Base-by-base conservation (phyloP, 208 protist species). In the Trypanosoma melophagium region DNA sequence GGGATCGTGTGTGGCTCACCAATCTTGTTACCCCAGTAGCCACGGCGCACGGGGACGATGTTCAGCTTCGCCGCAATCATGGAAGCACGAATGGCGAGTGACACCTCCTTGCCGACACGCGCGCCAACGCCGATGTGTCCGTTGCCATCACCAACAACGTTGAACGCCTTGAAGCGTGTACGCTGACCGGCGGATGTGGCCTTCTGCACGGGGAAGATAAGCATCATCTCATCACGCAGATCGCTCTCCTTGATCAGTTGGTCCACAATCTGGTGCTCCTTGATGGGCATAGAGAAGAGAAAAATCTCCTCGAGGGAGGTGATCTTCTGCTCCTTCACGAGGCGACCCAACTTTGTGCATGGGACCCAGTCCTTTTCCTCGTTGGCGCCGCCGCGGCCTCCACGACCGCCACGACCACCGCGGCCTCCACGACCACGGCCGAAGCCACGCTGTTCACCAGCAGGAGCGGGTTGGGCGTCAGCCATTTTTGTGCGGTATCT, bases 221-320 rank as follows among this genome's bases (percentile, higher is more conserved):
- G 98, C 92, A 99, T 98, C 65, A 99, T 98, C 74, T 97, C 88
- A 52, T 98, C 96, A 31, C 84, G 76, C 49, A 97, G 81, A 38
- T 82, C 70, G 59, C 82, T 69, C 66, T 92, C 84, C 25, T 60
- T 60, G 62, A 99, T 87, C 89, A 99, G 99, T 59, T 93, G 70
- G 71, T 99, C 98, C 66, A 99, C 89, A 82, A 99, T 99, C 93
- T 99, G 96, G 81, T 92, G 84, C 89, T 99, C 99, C 93, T 99
- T 99, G 93, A 99, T 99, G 80, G 98, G 97, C 56, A 99, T 87
- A 52, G 98, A 99, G 95, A 98, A 98, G 45, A 98, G 83, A 86
- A 99, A 99, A 84, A 99, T 99, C 71, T 99, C 88, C 83, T 99
- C 98, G 44, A 99, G 79, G 10, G 77, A 88, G 49, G 84, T 97